phyloP scores from a whole-genome alignment of 106 monocot species.

The Acorus calamus region DNA sequence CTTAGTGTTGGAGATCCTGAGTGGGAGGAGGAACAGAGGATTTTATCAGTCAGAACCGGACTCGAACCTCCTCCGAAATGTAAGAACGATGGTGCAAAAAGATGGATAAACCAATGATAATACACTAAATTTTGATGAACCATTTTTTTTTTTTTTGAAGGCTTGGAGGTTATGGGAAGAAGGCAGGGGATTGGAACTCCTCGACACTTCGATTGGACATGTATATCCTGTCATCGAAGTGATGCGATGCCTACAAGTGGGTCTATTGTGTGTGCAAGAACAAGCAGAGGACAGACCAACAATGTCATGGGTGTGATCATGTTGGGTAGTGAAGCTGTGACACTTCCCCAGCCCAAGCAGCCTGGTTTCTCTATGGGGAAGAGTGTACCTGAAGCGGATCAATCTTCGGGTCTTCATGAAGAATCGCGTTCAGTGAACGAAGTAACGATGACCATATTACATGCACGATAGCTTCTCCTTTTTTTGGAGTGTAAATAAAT shows the following conservation, averaged over 20 bases:
- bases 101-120: not conserved
- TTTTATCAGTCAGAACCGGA: not conserved
- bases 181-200: constrained; percentile 2
- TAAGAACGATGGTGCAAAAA: constrained; percentile 3
- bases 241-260: constrained; percentile 32
- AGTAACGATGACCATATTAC: no score
- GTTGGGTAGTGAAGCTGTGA: not conserved
- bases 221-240: constrained; percentile 2
- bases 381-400: no score
- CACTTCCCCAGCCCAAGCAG: no score
- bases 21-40: constrained; percentile 24
- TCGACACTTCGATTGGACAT: constrained; percentile 1
- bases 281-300: constrained; percentile 24
- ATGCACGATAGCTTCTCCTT: not conserved
- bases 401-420: no score
- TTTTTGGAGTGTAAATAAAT: no score
- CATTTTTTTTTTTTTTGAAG: constrained; percentile 6
- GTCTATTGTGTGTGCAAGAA: constrained; percentile 28
- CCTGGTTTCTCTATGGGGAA: no score
- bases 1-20: constrained; percentile 27
- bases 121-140: not conserved
- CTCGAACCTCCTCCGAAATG: constrained; percentile 15
- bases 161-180: constrained; percentile 33
- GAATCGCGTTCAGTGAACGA: no score
- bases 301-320: constrained; percentile 25